phyloP scores from a whole-genome alignment of 2,329 filamentous ascomycete genomes.

The Bertia moriformis region DNA sequence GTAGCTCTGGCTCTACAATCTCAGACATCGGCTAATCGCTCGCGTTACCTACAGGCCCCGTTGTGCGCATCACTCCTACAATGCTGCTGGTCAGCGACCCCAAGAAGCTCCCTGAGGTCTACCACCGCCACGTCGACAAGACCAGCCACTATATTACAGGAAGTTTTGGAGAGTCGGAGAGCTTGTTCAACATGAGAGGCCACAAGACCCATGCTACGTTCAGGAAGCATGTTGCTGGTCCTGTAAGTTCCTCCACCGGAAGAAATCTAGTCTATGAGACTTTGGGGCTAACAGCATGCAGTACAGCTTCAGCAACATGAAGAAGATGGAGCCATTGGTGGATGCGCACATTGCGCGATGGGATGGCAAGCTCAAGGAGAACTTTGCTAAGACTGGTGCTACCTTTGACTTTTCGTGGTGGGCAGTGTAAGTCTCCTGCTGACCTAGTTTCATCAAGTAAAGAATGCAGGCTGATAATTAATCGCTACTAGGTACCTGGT shows the following conservation, averaged over 20 bases:
- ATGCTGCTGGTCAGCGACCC: conserved; percentile 36
- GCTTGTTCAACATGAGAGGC: conserved; percentile 41
- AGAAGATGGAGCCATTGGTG: conserved; percentile 41
- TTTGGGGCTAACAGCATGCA: conserved; percentile 3
- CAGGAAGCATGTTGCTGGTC: conserved; percentile 35
- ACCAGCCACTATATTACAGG: conserved; percentile 43
- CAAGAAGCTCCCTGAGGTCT: conserved; percentile 37
- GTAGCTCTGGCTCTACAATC: background rate
- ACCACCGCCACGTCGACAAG: conserved; percentile 38
- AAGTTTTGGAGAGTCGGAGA: conserved; percentile 37
- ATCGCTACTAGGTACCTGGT: conserved; percentile 25
- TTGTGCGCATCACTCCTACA: conserved; percentile 35
- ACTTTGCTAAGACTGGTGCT: conserved; percentile 26
- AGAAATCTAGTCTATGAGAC: too few relatives aligned
- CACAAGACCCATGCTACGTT: conserved; percentile 31
- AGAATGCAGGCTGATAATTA: conserved; percentile 2
- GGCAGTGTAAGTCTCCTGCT: conserved; percentile 26
- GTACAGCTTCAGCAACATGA: conserved; percentile 40
- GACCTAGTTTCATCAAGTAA: background rate
- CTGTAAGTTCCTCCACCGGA: conserved; percentile 15
- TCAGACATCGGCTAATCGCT: background rate
- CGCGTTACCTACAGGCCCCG: conserved; percentile 32
- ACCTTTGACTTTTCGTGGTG: conserved; percentile 38
- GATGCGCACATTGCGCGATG: conserved; percentile 33
- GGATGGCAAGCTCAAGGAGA: conserved; percentile 27